Percentiles rank a stretch among this genome's conserved stretches.
These are phyloP conservation scores for Plasmopara muralis DNA, from an alignment of 352 stramenopile genomes.

Conservation along the genomic window DNA sequence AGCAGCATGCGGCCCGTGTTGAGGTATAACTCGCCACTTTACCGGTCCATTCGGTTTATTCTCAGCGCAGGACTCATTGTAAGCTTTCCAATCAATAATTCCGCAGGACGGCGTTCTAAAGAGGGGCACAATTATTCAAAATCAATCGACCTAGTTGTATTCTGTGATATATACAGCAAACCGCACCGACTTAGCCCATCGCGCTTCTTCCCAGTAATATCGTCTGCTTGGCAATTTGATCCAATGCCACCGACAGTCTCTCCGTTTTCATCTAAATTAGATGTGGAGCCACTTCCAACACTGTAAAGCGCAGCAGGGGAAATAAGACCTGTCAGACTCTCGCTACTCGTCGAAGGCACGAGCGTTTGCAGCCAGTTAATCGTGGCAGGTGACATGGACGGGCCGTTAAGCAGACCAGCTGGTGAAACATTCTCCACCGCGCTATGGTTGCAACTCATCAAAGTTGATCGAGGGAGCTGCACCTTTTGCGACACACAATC, in stretches of 20 bases:
- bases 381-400: too few species aligned
- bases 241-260: slow-evolving; percentile 11
- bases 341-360: slow-evolving; percentile 51
- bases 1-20: slow-evolving; percentile 61
- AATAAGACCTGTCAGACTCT: slow-evolving; percentile 53
- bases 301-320: slow-evolving; percentile 45
- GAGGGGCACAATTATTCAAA: neutral
- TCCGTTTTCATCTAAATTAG: slow-evolving; percentile 7
- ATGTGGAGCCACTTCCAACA: slow-evolving; percentile 14
- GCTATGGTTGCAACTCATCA: slow-evolving; percentile 31
- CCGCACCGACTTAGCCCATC: slow-evolving; percentile 28
- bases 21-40: slow-evolving; percentile 77
- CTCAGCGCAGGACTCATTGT: slow-evolving; percentile 62
- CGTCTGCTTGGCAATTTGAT: slow-evolving; percentile 14
- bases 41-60: slow-evolving; percentile 48
- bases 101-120: slow-evolving; percentile 55
- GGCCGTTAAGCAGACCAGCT: slow-evolving; percentile 18
- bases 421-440: slow-evolving; percentile 50
- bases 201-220: slow-evolving; percentile 8
- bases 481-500: slow-evolving; percentile 26
- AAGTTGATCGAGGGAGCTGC: slow-evolving; percentile 44
- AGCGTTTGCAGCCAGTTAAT: slow-evolving; percentile 24
- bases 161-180: neutral
- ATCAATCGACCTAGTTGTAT: neutral
- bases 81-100: slow-evolving; percentile 83